These are phyloP conservation scores for Thelonectria blattea DNA, from an alignment of 2,329 filamentous ascomycete genomes.

Conservation along the genomic window DNA sequence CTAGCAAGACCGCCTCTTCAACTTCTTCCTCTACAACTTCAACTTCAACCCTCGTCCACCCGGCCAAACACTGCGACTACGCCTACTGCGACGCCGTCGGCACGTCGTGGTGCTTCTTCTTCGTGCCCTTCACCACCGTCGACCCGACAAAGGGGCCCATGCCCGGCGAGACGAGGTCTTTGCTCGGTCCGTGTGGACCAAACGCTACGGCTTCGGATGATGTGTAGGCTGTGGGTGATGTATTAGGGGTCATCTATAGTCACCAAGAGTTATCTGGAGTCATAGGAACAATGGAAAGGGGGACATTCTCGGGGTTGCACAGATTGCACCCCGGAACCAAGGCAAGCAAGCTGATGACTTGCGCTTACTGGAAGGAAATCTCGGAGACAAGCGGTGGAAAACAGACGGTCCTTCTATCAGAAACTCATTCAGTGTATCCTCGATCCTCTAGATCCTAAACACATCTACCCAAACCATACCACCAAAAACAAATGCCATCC, in stretches of 20 bases:
- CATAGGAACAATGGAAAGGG: too few relatives aligned
- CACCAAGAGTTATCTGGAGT: too few relatives aligned
- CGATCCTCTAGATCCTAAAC: background rate
- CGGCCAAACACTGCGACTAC: constrained; percentile 41
- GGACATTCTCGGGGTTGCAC: background rate
- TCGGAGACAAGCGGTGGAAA: background rate
- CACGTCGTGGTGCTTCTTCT: constrained; percentile 48
- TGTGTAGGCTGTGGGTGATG: background rate
- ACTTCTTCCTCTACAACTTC: too few relatives aligned
- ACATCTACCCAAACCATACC: constrained; percentile 17
- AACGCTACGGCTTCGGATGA: constrained; percentile 10
- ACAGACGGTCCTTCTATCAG: background rate
- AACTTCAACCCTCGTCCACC: too few relatives aligned
- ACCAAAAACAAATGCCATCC: background rate
- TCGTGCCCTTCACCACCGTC: constrained; percentile 46
- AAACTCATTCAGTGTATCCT: background rate
- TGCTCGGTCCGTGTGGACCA: constrained; percentile 40
- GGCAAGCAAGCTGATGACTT: too few relatives aligned
- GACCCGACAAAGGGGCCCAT: constrained; percentile 42
- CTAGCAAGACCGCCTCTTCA: constrained; percentile 6
- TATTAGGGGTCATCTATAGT: too few relatives aligned
- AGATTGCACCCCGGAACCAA: background rate
- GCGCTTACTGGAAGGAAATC: too few relatives aligned
- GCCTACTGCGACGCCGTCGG: constrained; percentile 44
- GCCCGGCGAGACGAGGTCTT: constrained; percentile 46